Percentiles rank a stretch among this genome's conserved stretches.
Conservation (phyloP, 495 filamentous ascomycete genomes). For the Lasiosphaeria hispida region DNA sequence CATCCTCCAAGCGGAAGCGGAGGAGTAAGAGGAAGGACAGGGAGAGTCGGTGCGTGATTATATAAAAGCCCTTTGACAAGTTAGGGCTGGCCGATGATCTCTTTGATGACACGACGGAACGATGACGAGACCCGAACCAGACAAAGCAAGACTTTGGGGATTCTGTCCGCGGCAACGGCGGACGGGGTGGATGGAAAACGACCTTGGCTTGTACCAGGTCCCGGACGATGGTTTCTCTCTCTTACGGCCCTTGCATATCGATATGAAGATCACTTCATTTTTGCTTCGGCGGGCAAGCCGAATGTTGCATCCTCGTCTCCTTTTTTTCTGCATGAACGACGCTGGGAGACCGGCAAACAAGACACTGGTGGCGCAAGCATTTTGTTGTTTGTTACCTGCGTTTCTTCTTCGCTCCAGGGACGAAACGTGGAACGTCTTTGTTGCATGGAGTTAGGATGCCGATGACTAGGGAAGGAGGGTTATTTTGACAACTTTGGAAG, state of each 20-base stretch:
- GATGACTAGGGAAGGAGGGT: too few relatives aligned
- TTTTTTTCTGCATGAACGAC: not conserved
- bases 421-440: too few relatives aligned
- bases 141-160: too few relatives aligned
- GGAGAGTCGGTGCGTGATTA: constrained; percentile 24
- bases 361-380: constrained; percentile 1
- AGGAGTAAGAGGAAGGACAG: constrained; percentile 26
- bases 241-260: too few relatives aligned
- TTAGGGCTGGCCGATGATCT: not conserved
- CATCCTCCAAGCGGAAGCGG: constrained; percentile 17
- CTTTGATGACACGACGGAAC: not conserved
- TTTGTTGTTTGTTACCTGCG: too few relatives aligned
- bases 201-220: too few relatives aligned
- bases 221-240: too few relatives aligned
- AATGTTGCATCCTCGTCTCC: not conserved
- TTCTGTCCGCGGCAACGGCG: too few relatives aligned
- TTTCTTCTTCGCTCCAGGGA: not conserved
- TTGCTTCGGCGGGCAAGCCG: not conserved
- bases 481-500: too few relatives aligned
- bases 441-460: too few relatives aligned
- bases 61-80: constrained; percentile 15
- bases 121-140: not conserved
- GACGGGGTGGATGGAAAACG: too few relatives aligned
- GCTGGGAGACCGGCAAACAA: not conserved
- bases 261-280: not conserved